Conservation (phyloP, 495 filamentous ascomycete species). For the Penicillium odoratum region DNA sequence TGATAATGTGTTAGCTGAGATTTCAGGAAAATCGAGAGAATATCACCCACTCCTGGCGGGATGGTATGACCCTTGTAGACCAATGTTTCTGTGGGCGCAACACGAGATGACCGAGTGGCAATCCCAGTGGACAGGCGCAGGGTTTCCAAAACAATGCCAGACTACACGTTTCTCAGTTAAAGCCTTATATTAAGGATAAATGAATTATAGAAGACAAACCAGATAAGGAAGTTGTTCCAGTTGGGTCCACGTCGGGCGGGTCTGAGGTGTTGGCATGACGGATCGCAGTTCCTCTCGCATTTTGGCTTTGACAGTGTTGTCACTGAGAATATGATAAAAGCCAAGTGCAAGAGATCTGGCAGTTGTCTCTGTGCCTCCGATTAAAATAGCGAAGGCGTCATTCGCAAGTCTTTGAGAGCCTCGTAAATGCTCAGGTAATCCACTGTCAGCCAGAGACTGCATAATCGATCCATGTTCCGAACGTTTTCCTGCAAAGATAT, state of each 20-base stretch:
- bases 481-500: constrained; percentile 10
- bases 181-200: not conserved
- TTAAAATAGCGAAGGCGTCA: constrained; percentile 40
- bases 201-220: constrained; percentile 11
- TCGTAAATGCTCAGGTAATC: constrained; percentile 20
- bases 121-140: constrained; percentile 47
- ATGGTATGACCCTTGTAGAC: constrained; percentile 41
- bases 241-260: constrained; percentile 32
- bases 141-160: constrained; percentile 45
- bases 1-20: constrained; percentile 9
- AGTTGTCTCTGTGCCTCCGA: constrained; percentile 48
- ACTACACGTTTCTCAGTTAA: constrained; percentile 16
- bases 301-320: constrained; percentile 11
- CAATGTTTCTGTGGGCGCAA: constrained; percentile 42
- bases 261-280: constrained; percentile 31
- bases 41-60: constrained; percentile 29
- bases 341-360: constrained; percentile 19
- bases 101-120: constrained; percentile 37
- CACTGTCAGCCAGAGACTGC: constrained; percentile 8
- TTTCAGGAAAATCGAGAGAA: constrained; percentile 17
- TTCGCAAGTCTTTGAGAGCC: constrained; percentile 31
- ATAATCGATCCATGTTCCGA: constrained; percentile 8
- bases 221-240: constrained; percentile 56
- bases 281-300: constrained; percentile 35
- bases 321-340: constrained; percentile 16